Base-by-base conservation (phyloP, 1,139 yeast genomes). In the Yamadazyma epiphylla region DNA sequence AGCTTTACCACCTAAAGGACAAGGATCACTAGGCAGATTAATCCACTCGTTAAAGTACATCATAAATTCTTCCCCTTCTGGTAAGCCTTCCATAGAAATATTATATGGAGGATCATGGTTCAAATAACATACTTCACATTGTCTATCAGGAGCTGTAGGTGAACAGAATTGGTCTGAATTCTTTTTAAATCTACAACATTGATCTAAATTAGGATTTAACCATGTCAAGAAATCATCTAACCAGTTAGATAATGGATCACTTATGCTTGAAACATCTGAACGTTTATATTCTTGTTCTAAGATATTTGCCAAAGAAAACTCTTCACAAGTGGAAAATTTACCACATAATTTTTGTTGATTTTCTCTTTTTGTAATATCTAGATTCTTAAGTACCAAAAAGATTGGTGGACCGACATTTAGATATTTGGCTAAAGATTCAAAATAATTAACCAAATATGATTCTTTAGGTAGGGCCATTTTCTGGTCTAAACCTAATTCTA, bases 1-100 rank as follows among this genome's bases (percentile, higher is more conserved):
- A 0, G 97, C 97, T 48, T 85, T 83, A 1, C 98, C 98, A 3
- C 96, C 97, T 19, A 91, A 64, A 1, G 97, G 96, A 55, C 98
- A 91, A 3, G 94, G 88, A 46, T 86, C 94, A 35, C 95, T 83
- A 2, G 79, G 79, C 26, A 86, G 86, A 25, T 77, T 68, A 19
- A 91, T 85, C 98, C 98, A 91, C 27, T 81, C 76, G 15, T 74
- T 57, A 51, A 87, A 82, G 48, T 68, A 87, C 28, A 62, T 63
- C 78, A 85, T 75, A 46, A 91, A 91, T 25, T 80, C 82, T 0
- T 68, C 67, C 13, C 80, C 84, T 42, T 76, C 77, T 0, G 98
- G 98, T 47, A 91, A 77, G 0, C 94, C 96, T 8, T 71, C 65
- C 96, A 91, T 87, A 27, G 74, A 65, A 34, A 77, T 73, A 35